These are phyloP conservation scores for Noccaea bulbosa DNA, from an alignment of 345 rosid species.

Conservation along the genomic window DNA sequence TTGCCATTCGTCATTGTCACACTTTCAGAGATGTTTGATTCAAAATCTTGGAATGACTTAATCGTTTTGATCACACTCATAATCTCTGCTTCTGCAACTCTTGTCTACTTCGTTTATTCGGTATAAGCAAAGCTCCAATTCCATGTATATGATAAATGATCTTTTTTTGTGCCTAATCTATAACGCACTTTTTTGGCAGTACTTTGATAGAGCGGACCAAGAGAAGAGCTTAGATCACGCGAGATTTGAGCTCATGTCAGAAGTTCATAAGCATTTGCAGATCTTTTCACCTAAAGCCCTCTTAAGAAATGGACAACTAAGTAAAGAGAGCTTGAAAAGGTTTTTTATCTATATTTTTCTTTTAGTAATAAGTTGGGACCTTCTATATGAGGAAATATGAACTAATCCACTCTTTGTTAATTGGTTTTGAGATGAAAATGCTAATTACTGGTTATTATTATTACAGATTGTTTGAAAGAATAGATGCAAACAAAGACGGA, in stretches of 20 bases:
- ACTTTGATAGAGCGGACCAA: conserved; percentile 32
- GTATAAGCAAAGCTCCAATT: conserved; percentile 13
- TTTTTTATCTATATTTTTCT: conserved; percentile 3
- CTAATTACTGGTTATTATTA: background rate
- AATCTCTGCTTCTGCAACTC: conserved; percentile 36
- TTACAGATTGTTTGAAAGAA: conserved; percentile 32
- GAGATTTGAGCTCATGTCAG: conserved; percentile 43
- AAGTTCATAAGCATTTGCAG: conserved; percentile 39
- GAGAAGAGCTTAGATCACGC: conserved; percentile 38
- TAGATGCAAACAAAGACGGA: conserved; percentile 40
- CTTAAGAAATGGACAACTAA: conserved; percentile 36
- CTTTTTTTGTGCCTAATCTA: background rate
- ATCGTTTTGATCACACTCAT: conserved; percentile 35
- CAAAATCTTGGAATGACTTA: conserved; percentile 20
- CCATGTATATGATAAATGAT: background rate
- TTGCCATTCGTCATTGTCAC: conserved; percentile 38
- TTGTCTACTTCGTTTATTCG: conserved; percentile 41
- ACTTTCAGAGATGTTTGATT: conserved; percentile 33
- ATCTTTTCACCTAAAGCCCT: conserved; percentile 33
- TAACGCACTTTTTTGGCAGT: conserved; percentile 11
- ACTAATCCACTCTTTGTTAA: background rate
- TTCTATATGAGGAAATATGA: background rate
- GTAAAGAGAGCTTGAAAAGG: conserved; percentile 36
- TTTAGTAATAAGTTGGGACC: background rate
- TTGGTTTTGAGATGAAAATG: background rate